Conservation (phyloP, 495 filamentous ascomycete species). For the Pyrenopolyporus hunteri region DNA sequence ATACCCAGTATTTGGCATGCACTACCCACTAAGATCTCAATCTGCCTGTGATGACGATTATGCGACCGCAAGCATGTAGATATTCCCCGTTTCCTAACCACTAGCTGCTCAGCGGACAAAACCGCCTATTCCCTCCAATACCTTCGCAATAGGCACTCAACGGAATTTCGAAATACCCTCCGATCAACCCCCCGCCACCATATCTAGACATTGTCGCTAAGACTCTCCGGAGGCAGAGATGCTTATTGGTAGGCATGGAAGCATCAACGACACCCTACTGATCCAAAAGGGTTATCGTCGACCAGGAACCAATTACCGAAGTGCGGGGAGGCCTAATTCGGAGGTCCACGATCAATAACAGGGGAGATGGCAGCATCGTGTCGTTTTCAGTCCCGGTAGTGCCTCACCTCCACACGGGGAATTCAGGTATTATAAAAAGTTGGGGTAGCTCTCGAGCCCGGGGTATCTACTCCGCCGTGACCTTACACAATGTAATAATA, state of each 20-base stretch:
- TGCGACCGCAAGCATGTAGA: too few species aligned
- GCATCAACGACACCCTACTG: background rate
- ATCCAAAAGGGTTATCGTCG: constrained; percentile 6
- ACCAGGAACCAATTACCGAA: constrained; percentile 37
- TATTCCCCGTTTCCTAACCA: too few species aligned
- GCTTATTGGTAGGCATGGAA: background rate
- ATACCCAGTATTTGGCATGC: too few species aligned
- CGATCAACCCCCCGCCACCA: constrained; percentile 4
- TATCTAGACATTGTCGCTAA: background rate
- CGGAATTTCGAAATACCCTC: background rate
- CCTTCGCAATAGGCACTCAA: too few species aligned
- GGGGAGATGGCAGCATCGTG: constrained; percentile 27
- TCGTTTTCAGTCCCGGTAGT: constrained; percentile 13
- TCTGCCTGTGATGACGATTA: too few species aligned
- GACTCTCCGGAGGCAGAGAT: background rate
- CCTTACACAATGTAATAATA: background rate
- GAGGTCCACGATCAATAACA: constrained; percentile 23
- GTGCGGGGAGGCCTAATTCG: constrained; percentile 38
- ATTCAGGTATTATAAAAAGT: constrained; percentile 18
- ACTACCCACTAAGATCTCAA: too few species aligned
- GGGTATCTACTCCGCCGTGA: background rate
- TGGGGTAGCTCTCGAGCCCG: constrained; percentile 24
- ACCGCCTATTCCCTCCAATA: too few species aligned
- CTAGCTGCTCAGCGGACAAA: too few species aligned
- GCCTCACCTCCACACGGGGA: constrained; percentile 7